These are phyloP conservation scores for Termitomyces titanicus DNA, from an alignment of 768 basidiomycete species.

Conservation along the genomic window DNA sequence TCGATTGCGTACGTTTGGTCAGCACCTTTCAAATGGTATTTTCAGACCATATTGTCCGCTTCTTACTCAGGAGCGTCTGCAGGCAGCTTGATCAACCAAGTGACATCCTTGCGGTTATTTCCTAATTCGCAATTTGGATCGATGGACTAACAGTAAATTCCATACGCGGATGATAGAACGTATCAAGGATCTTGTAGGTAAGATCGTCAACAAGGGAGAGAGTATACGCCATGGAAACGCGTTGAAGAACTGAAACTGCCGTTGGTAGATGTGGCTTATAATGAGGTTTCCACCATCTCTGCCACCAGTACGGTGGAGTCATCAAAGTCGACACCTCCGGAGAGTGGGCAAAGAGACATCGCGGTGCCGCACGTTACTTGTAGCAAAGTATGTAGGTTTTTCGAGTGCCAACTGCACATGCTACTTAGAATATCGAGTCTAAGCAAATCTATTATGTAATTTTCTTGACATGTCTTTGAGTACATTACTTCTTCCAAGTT, in stretches of 20 bases:
- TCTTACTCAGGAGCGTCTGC: conserved; percentile 31
- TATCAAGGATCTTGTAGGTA: conserved; percentile 31
- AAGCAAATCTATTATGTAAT: conserved; percentile 1
- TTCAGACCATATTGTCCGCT: conserved; percentile 46
- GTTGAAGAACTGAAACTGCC: conserved; percentile 26
- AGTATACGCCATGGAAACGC: conserved; percentile 48
- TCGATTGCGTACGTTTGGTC: not conserved
- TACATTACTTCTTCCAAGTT: conserved; percentile 55
- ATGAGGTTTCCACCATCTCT: conserved; percentile 31
- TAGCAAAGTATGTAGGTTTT: not conserved
- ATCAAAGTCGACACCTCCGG: conserved; percentile 13
- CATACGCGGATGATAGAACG: conserved; percentile 35
- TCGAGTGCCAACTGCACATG: not conserved
- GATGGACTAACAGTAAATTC: conserved; percentile 46
- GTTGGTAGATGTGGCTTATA: conserved; percentile 13
- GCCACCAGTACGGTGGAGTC: conserved; percentile 12
- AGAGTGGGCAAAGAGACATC: conserved; percentile 10
- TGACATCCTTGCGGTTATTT: conserved; percentile 49
- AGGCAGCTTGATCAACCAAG: conserved; percentile 40
- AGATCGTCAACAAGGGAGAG: conserved; percentile 26
- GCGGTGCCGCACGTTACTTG: not conserved
- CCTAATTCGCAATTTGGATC: conserved; percentile 49
- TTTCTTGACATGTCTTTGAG: not conserved
- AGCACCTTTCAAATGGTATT: not conserved
- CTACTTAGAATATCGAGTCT: not conserved